These are phyloP conservation scores for Suillus spraguei DNA, from an alignment of 768 basidiomycete genomes.

Conservation along the genomic window DNA sequence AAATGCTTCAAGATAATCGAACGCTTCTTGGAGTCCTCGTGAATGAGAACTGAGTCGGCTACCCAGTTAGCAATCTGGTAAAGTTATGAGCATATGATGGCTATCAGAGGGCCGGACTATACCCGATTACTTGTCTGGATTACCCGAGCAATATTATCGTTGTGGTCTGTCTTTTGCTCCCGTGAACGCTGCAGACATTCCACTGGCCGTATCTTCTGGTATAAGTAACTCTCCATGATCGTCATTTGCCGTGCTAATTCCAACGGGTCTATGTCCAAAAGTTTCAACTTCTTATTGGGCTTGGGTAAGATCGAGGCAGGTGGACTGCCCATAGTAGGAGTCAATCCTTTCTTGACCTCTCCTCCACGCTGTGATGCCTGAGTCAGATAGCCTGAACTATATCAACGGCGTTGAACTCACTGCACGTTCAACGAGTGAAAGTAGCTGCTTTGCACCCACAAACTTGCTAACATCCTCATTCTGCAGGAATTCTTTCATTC, in stretches of 20 bases:
- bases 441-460: constrained; percentile 74
- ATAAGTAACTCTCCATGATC: constrained; percentile 84
- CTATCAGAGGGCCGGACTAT: constrained; percentile 21
- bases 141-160: constrained; percentile 84
- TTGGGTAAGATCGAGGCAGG: constrained; percentile 80
- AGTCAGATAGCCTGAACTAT: constrained; percentile 18
- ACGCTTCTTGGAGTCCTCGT: constrained; percentile 83
- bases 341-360: constrained; percentile 57
- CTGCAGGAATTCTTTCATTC: constrained; percentile 79
- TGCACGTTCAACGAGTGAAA: constrained; percentile 74
- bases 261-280: constrained; percentile 84
- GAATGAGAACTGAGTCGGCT: constrained; percentile 75
- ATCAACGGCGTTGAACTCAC: constrained; percentile 48
- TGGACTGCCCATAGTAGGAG: constrained; percentile 57
- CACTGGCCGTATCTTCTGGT: constrained; percentile 84
- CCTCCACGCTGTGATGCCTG: constrained; percentile 46
- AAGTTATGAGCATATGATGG: constrained; percentile 11
- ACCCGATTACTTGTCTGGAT: constrained; percentile 90
- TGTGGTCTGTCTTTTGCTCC: constrained; percentile 69
- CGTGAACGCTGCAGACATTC: constrained; percentile 88
- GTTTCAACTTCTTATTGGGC: constrained; percentile 69
- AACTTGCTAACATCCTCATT: constrained; percentile 64
- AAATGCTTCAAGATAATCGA: constrained; percentile 86
- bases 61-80: constrained; percentile 91
- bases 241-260: constrained; percentile 94